Evolutionary conservation across 1,284 basidiomycete species (phyloP).

Genomic region (Dichomitus squalens): DNA sequence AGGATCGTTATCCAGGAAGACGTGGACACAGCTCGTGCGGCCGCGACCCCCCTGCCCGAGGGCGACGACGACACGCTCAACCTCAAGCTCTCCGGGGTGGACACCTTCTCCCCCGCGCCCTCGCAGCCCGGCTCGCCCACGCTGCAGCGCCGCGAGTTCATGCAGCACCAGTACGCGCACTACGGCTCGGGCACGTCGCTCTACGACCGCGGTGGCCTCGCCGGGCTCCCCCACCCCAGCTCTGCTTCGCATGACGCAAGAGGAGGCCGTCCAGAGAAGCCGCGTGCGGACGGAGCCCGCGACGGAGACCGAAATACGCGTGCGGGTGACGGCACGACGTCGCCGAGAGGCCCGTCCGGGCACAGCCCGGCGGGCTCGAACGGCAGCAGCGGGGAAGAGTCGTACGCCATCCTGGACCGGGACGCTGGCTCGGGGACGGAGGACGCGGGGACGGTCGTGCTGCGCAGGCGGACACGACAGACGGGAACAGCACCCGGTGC

Average conservation of each 20-base stretch:
- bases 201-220: neutral
- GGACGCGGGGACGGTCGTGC: constrained; percentile 28
- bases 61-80: constrained; percentile 54
- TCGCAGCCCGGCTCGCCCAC: constrained; percentile 68
- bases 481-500: constrained; percentile 20
- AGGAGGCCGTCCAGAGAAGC: neutral
- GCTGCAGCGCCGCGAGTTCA: constrained; percentile 37
- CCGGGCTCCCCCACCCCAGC: neutral
- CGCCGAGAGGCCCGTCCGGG: constrained; percentile 17
- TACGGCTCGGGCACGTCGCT: constrained; percentile 13
- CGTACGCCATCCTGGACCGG: constrained; percentile 35
- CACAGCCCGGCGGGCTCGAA: constrained; percentile 27
- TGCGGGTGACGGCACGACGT: constrained; percentile 7
- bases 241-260: neutral
- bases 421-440: constrained; percentile 34
- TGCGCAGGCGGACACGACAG: constrained; percentile 26
- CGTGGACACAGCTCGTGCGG: constrained; percentile 1
- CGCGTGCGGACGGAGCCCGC: neutral
- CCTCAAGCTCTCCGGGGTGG: constrained; percentile 65
- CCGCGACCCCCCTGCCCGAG: constrained; percentile 24
- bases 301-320: constrained; percentile 10
- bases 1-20: constrained; percentile 26
- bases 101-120: constrained; percentile 67
- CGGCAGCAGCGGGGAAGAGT: constrained; percentile 31
- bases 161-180: constrained; percentile 23